Conservation (phyloP, 805 yeast genomes). For the Ogataea paradorogensis region DNA sequence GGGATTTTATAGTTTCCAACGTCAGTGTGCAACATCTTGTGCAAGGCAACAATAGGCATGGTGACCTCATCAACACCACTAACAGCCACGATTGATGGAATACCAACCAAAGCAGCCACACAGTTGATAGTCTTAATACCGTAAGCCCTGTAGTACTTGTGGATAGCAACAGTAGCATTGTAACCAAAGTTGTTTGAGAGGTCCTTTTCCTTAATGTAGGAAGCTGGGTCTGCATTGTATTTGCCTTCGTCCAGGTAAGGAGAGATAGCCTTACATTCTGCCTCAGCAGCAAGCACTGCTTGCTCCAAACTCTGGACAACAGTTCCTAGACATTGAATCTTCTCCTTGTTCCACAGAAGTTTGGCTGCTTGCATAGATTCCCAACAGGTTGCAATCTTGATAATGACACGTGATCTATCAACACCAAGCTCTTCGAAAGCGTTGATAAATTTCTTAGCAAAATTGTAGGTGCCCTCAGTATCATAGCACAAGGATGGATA, state of each 20-base stretch:
- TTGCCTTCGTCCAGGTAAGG: constrained; percentile 34
- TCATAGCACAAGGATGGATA: constrained; percentile 28
- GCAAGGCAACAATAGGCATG: constrained; percentile 29
- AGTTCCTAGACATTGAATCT: constrained; percentile 33
- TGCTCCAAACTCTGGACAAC: constrained; percentile 36
- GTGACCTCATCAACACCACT: constrained; percentile 38
- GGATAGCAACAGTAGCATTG: constrained; percentile 27
- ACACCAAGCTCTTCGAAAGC: constrained; percentile 35
- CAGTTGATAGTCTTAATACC: constrained; percentile 30
- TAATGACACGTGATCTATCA: constrained; percentile 30
- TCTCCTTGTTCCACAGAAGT: constrained; percentile 21
- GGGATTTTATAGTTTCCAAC: constrained; percentile 26
- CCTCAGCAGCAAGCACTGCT: constrained; percentile 38
- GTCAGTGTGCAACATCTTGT: constrained; percentile 24
- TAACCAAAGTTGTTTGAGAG: constrained; percentile 28
- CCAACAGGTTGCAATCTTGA: constrained; percentile 36
- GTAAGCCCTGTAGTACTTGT: constrained; percentile 35
- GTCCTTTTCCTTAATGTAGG: constrained; percentile 20
- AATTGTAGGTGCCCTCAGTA: constrained; percentile 23
- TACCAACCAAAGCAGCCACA: constrained; percentile 36
- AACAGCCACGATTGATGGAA: constrained; percentile 26
- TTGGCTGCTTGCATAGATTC: constrained; percentile 35
- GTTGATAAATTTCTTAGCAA: constrained; percentile 28
- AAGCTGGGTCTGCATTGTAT: constrained; percentile 28
- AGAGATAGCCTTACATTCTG: constrained; percentile 33